phyloP scores from a whole-genome alignment of 495 filamentous ascomycete genomes.

The Daldinia childiae region DNA sequence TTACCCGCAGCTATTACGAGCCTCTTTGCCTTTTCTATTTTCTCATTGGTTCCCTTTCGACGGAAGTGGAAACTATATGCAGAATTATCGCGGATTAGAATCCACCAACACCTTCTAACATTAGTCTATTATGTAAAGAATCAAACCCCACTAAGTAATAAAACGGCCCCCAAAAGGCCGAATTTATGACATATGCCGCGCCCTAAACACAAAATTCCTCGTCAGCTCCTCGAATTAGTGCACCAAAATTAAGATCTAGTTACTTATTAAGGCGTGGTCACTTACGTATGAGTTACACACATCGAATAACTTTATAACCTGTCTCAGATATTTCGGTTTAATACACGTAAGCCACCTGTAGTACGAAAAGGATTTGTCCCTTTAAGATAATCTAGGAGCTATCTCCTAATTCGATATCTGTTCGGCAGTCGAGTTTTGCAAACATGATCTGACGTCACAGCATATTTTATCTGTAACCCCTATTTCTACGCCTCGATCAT shows the following conservation, averaged over 20 bases:
- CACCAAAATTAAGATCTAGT: background rate
- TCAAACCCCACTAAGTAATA: background rate
- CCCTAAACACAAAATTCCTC: background rate
- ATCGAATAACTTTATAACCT: background rate
- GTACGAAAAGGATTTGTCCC: background rate
- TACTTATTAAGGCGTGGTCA: background rate
- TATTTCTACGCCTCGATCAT: background rate
- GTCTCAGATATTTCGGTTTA: background rate
- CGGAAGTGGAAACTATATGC: background rate
- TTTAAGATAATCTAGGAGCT: background rate
- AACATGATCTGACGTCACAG: slow-evolving; percentile 2
- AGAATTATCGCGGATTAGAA: background rate
- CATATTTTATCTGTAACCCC: background rate
- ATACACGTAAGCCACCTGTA: background rate
- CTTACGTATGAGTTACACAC: background rate
- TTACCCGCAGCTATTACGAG: slow-evolving; percentile 22
- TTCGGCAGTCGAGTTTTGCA: background rate
- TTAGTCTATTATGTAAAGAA: background rate
- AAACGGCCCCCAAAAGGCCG: background rate
- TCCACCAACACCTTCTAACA: background rate
- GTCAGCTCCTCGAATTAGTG: background rate
- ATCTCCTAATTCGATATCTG: background rate
- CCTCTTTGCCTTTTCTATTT: slow-evolving; percentile 19
- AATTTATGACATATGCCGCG: background rate
- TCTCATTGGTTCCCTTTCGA: background rate